These are phyloP conservation scores for Beauveria sp. DNA, from an alignment of 2,329 filamentous ascomycete species.

Conservation along the genomic window DNA sequence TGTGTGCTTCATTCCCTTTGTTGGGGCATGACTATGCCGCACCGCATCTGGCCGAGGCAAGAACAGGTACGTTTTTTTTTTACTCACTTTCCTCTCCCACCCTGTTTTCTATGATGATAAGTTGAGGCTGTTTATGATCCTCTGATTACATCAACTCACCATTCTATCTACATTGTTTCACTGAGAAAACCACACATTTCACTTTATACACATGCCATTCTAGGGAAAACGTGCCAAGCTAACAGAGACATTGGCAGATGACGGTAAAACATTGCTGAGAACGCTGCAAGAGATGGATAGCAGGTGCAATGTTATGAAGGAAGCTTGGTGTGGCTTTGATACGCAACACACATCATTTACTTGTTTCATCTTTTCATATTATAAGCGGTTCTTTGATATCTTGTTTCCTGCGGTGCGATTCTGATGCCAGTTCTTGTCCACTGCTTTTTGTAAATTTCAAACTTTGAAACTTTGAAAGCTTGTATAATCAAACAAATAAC, in stretches of 20 bases:
- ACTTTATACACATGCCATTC: not conserved
- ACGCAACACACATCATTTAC: conserved; percentile 1
- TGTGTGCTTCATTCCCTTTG: conserved; percentile 17
- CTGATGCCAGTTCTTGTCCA: no score
- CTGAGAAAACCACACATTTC: conserved; percentile 4
- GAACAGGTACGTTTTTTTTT: conserved; percentile 14
- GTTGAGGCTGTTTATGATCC: conserved; percentile 43
- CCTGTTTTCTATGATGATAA: conserved; percentile 31
- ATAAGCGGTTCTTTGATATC: not conserved
- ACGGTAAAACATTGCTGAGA: not conserved
- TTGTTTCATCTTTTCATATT: not conserved
- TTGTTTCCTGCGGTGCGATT: no score
- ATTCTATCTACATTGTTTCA: conserved; percentile 21
- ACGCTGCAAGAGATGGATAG: not conserved
- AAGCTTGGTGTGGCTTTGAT: not conserved
- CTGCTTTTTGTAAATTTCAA: no score
- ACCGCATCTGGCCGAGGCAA: not conserved
- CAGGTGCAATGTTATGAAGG: not conserved
- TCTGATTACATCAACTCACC: conserved; percentile 30
- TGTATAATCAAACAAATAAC: not conserved
- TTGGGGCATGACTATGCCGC: conserved; percentile 9
- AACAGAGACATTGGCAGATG: not conserved
- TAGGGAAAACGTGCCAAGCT: not conserved
- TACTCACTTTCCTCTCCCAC: not conserved
- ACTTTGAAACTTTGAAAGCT: no score